Conservation (phyloP, 1,284 basidiomycete species). For the Pseudozyma flocculosa region DNA sequence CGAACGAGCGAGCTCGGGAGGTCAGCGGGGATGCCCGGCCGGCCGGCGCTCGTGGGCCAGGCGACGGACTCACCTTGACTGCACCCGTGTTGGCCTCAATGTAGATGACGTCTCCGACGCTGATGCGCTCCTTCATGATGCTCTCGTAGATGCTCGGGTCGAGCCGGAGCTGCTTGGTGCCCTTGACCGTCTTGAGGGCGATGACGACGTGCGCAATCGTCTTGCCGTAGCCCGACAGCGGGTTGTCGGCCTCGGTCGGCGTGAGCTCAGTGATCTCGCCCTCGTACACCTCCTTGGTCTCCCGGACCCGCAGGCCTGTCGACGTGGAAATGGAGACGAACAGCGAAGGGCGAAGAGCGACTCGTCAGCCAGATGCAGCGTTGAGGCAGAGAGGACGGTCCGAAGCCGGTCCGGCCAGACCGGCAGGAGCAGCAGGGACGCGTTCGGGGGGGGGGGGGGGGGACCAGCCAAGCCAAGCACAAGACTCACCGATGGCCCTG, state of each 20-base stretch:
- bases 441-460: no score
- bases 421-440: no score
- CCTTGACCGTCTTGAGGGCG: conserved; percentile 93
- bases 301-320: conserved; percentile 64
- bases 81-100: conserved; percentile 92
- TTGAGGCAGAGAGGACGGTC: background rate
- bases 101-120: conserved; percentile 95
- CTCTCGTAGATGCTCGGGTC: conserved; percentile 96
- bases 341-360: no score
- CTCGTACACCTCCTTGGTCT: conserved; percentile 98
- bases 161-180: conserved; percentile 93
- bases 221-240: conserved; percentile 83
- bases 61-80: conserved; percentile 80
- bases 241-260: conserved; percentile 67
- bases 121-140: conserved; percentile 94
- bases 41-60: no score
- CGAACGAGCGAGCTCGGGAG: background rate
- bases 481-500: conserved; percentile 83
- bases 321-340: background rate
- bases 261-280: conserved; percentile 97
- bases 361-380: conserved; percentile 2
- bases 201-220: conserved; percentile 96
- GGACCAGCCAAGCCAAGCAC: no score
- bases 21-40: no score
- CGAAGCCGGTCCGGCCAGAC: no score